These are phyloP conservation scores for Acacia concinna DNA, from an alignment of 331 rosid genomes.

Conservation along the genomic window DNA sequence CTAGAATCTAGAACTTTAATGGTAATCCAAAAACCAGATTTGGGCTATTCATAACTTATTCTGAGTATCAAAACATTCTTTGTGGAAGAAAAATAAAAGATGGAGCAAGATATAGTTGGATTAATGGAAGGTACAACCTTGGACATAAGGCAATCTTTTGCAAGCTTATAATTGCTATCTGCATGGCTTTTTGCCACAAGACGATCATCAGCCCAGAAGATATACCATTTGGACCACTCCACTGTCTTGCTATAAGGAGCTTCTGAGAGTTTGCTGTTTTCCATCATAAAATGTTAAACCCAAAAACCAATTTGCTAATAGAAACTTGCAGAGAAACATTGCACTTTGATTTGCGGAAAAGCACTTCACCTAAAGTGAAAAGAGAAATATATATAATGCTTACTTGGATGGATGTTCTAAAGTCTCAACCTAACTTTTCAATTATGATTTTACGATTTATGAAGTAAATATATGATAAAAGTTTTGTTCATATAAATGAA, in stretches of 20 bases:
- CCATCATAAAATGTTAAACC: slow-evolving; percentile 43
- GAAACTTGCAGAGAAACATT: background rate
- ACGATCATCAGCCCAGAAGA: slow-evolving; percentile 97
- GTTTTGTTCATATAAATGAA: no score
- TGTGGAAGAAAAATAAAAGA: slow-evolving; percentile 4
- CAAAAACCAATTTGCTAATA: slow-evolving; percentile 56
- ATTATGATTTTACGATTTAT: no score
- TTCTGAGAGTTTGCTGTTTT: slow-evolving; percentile 77
- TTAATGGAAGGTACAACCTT: slow-evolving; percentile 56
- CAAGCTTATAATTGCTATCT: slow-evolving; percentile 95
- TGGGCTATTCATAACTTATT: background rate
- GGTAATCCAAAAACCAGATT: background rate
- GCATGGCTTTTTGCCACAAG: slow-evolving; percentile 85
- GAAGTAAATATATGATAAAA: no score
- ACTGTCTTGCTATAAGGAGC: slow-evolving; percentile 95
- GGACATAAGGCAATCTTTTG: slow-evolving; percentile 77
- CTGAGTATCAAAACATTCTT: background rate
- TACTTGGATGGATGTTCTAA: no score
- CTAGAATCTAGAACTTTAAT: background rate
- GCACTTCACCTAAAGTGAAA: background rate
- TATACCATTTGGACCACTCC: slow-evolving; percentile 95
- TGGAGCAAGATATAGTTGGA: background rate
- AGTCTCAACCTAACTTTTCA: no score
- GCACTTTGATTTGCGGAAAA: background rate
- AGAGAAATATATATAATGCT: background rate